Evolutionary conservation across 805 yeast genomes (phyloP).

Genomic region (Wickerhamiella cacticola): DNA sequence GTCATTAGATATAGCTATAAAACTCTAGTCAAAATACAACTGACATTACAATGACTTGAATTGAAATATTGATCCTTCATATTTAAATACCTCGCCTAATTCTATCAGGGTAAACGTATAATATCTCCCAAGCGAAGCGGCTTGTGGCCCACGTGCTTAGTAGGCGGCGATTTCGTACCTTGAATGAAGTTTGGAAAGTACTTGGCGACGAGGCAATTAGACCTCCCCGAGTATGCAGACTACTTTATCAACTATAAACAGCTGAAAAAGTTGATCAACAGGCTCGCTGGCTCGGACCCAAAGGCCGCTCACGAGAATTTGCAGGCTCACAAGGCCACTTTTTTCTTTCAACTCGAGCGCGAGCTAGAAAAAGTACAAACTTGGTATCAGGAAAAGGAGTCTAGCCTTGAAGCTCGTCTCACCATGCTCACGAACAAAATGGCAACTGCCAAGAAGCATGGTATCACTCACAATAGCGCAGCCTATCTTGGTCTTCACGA

Average conservation of each 20-base stretch:
- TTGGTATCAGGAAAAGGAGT: constrained; percentile 85
- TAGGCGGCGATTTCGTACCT: not conserved
- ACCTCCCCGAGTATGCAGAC: constrained; percentile 87
- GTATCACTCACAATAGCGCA: constrained; percentile 49
- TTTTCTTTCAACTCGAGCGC: constrained; percentile 79
- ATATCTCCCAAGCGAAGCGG: not conserved
- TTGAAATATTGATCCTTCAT: too few species aligned
- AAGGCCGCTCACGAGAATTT: constrained; percentile 40
- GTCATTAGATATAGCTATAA: not conserved
- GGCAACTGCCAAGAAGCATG: constrained; percentile 35
- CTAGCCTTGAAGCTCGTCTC: constrained; percentile 67
- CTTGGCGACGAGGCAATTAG: constrained; percentile 85
- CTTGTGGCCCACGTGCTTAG: constrained; percentile 7
- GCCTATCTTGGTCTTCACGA: constrained; percentile 74
- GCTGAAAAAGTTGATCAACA: constrained; percentile 79
- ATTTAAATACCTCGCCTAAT: not conserved
- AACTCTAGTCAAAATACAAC: not conserved
- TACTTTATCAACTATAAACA: constrained; percentile 93
- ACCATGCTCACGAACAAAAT: constrained; percentile 68
- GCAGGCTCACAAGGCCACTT: constrained; percentile 82
- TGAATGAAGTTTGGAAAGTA: constrained; percentile 86
- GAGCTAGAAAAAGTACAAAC: constrained; percentile 90
- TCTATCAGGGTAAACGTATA: not conserved
- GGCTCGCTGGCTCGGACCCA: constrained; percentile 35
- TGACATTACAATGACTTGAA: too few species aligned